Conservation (phyloP, 1,284 basidiomycete genomes). For the Pseudozyma hubeiensis region DNA sequence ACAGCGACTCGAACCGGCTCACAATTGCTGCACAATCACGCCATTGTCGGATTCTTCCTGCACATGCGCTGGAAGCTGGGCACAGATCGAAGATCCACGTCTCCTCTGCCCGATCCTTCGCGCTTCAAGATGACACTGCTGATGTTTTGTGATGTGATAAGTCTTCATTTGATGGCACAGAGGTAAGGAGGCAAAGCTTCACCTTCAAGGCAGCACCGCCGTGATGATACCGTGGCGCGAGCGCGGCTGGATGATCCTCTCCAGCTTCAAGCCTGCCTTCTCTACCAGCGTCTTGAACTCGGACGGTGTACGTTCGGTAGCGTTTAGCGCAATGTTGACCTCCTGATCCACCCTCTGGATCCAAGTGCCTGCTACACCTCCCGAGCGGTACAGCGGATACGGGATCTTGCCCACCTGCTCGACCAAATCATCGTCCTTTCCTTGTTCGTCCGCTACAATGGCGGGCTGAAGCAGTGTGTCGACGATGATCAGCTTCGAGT, state of each 20-base stretch:
- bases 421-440: slow-evolving; percentile 1
- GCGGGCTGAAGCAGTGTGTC: slow-evolving; percentile 41
- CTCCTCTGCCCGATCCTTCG: background rate
- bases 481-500: slow-evolving; percentile 31
- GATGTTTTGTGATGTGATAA: too few species aligned
- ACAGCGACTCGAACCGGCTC: background rate
- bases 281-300: slow-evolving; percentile 30
- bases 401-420: slow-evolving; percentile 17
- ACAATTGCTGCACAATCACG: slow-evolving; percentile 8
- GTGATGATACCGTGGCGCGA: slow-evolving; percentile 26
- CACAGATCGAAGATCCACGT: background rate
- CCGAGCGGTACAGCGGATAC: slow-evolving; percentile 25
- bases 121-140: background rate
- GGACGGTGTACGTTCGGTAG: slow-evolving; percentile 22
- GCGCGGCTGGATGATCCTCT: slow-evolving; percentile 31
- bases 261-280: slow-evolving; percentile 26
- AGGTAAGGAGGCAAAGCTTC: background rate
- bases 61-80: too few species aligned
- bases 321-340: slow-evolving; percentile 19
- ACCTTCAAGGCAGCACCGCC: slow-evolving; percentile 15
- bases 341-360: slow-evolving; percentile 21
- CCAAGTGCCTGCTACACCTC: slow-evolving; percentile 18
- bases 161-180: background rate
- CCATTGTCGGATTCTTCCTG: background rate
- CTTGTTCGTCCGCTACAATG: slow-evolving; percentile 4